Evolutionary conservation across 352 stramenopile species (phyloP), one percentile per base, ranked within the genome.

Genomic region (Bremia lactucae): DNA sequence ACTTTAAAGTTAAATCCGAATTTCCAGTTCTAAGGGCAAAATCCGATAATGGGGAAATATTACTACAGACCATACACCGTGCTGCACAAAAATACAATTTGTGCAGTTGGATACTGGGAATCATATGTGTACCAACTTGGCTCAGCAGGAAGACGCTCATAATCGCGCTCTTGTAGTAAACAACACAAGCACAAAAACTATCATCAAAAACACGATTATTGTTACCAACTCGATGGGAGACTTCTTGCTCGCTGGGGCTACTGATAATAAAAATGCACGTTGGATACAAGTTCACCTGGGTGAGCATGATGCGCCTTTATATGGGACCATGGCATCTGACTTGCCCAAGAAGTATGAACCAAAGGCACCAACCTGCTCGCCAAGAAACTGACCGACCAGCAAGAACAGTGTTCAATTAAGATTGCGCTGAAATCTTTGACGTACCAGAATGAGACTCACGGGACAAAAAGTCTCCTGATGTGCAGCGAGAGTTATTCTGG

Each of bases 401-500:
- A 49, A 13, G 28, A 34, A 5, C 34, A 45, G 9, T 60, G 51
- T 15, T 46, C 46, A 2, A 46, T 42, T 1, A 33, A 24, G 13
- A 18, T 8, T 18, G 44, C 52, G 2, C 41, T 24, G 1, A 50
- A 47, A 31, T 62, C 49, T 7, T 26, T 68, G 14, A 42, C 55
- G 1, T 65, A 69, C 34, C 35, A 62, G 7, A 35, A 44, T 8
- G 59, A 36, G 6, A 18, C 18, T 3, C 60, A 57, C 47, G 37
- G 26, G 22, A 41, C 26, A 2, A 9, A 10, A 3, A 37, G 25
- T 11, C 28, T 63, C 2, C 15, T 53, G 7, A 62, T 69, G 14
- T 72, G 65, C 41, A 61, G 65, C n/a, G 37, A 45, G 33, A 41
- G 31, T 2, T 62, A 50, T 40, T 41, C 25, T 2, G 62, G 65